These are phyloP conservation scores for Penicillium hesseltinei DNA, from an alignment of 2,329 filamentous ascomycete species.

Conservation along the genomic window DNA sequence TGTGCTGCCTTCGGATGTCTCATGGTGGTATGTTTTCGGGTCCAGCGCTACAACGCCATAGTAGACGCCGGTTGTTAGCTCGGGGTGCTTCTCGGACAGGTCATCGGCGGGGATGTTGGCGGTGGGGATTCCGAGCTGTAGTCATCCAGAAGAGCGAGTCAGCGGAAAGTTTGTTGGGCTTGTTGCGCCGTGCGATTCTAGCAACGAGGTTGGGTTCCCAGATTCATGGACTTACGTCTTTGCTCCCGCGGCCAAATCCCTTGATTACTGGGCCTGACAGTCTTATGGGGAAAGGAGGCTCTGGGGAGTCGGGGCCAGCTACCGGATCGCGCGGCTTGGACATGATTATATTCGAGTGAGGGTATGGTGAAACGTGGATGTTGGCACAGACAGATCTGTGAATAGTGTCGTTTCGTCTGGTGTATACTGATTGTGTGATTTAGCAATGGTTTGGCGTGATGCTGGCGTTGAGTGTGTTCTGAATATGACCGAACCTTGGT, in stretches of 20 bases:
- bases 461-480: background rate
- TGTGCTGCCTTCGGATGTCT: slow-evolving; percentile 11
- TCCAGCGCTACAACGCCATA: slow-evolving; percentile 84
- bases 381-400: background rate
- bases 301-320: slow-evolving; percentile 69
- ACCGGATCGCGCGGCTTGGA: slow-evolving; percentile 61
- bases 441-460: background rate
- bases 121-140: slow-evolving; percentile 87
- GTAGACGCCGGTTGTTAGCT: slow-evolving; percentile 78
- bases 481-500: background rate
- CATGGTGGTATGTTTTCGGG: slow-evolving; percentile 35
- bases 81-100: slow-evolving; percentile 58
- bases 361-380: background rate
- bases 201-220: background rate
- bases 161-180: background rate
- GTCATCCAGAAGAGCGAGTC: background rate
- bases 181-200: background rate
- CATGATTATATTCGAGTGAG: background rate
- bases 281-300: slow-evolving; percentile 74
- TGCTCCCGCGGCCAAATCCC: slow-evolving; percentile 90
- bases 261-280: slow-evolving; percentile 86
- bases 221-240: slow-evolving; percentile 61
- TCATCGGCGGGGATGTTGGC: slow-evolving; percentile 74
- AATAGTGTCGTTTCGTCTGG: background rate
- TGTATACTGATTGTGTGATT: slow-evolving; percentile 1